Evolutionary conservation across 2,329 filamentous ascomycete genomes (phyloP), one percentile per base, ranked within the genome.

Genomic region (Tolypocladium inflatum): DNA sequence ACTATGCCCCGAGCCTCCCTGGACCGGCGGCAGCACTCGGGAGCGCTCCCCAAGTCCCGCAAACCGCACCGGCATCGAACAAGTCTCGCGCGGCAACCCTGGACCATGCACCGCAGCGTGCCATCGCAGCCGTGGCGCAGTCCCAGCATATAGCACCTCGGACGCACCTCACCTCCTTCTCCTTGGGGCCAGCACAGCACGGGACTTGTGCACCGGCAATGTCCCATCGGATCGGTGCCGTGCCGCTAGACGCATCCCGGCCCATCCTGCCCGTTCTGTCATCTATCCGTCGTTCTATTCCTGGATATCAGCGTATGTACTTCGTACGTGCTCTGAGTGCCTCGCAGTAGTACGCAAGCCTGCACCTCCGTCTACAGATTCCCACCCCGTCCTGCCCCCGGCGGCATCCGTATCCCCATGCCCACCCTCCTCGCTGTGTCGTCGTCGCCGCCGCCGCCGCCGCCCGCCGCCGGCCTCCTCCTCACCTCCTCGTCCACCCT

Each of bases 401-500:
- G 83, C 21, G 83, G 83, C 73, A 81, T 76, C 52, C 83, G 76
- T 59, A 86, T 85, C 0, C 78, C 80, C 63, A 78, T 66, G 7
- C 66, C 68, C 45, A 67, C 37, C 39, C 50, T 56, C 53, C 35
- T 58, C 8, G 52, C 57, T n/a, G 42, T 45, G 15, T 58, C 65
- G 26, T 63, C 61, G 10, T 59, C 66, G 6, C 60, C 64, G 2
- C 64, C 63, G 21, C 60, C 63, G 9, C 57, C 63, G 21, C 60
- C 63, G 9, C 57, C 63, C 13, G 58, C 55, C 42, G 62, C 60
- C 35, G 54, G 58, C 37, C 63, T 56, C 58, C 63, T 67, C 50
- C 70, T 67, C 39, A 67, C 64, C 33, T 77, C 72, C 67, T 95
- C 87, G 70, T 97, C 94, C 42, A 97, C 87, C 64, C 86, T 86